phyloP scores from a whole-genome alignment of 352 stramenopile species.

The Elongisporangium prolatum region DNA sequence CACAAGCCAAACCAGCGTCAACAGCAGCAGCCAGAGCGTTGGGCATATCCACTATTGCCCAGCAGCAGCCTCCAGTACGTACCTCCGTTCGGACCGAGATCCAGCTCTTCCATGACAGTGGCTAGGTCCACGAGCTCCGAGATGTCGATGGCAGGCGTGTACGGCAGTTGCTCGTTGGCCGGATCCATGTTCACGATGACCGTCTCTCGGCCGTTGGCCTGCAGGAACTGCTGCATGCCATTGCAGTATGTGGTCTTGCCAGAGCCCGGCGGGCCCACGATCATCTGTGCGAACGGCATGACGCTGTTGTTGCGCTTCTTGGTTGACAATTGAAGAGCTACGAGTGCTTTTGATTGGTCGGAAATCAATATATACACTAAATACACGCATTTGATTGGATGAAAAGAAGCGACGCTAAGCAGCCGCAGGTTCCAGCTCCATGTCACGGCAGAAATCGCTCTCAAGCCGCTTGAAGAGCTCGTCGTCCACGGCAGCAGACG shows the following conservation, averaged over 20 bases:
- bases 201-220: constrained; percentile 51
- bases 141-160: constrained; percentile 89
- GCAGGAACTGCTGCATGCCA: constrained; percentile 94
- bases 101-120: constrained; percentile 92
- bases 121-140: constrained; percentile 96
- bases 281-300: constrained; percentile 78
- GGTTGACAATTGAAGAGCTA: neutral
- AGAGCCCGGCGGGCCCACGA: constrained; percentile 72
- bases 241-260: constrained; percentile 99
- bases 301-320: constrained; percentile 1
- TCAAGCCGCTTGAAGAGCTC: constrained; percentile 79
- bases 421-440: constrained; percentile 40
- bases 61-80: constrained; percentile 13
- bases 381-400: neutral
- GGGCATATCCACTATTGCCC: too few species aligned
- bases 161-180: constrained; percentile 92
- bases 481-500: constrained; percentile 25
- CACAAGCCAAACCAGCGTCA: neutral
- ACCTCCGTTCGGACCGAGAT: constrained; percentile 95
- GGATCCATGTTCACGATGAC: constrained; percentile 98
- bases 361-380: constrained; percentile 1
- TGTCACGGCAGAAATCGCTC: constrained; percentile 67
- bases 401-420: constrained; percentile 2
- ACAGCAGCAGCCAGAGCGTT: too few species aligned
- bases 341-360: neutral